Evolutionary conservation across 1,284 basidiomycete genomes (phyloP), one percentile per base, ranked within the genome.

Genomic region (Gomphus sp.): DNA sequence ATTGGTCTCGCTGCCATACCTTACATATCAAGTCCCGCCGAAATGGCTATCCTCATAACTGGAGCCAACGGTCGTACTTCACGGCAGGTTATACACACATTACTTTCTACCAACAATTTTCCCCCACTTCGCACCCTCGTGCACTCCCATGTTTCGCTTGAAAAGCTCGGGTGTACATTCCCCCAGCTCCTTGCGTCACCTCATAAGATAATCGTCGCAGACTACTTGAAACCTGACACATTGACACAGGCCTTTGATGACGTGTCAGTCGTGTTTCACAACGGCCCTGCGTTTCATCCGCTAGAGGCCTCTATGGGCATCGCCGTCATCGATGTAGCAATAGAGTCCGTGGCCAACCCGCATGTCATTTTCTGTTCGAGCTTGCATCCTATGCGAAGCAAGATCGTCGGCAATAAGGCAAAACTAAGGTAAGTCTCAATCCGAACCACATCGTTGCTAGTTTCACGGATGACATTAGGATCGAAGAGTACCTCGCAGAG

Each of bases 321-420:
- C 47, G 71, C 69, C 16, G 62, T 74, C 49, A 70, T 72, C 28
- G 70, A 74, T 34, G 72, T 71, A 0, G 71, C 73, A 34, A 0
- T 65, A 64, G 51, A 62, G 62, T 9, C 68, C 67, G 25, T 71
- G 71, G 37, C 71, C 73, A 53, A 36, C 36, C 65, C 73, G 62
- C 73, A 75, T 61, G 69, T 76, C 51, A 70, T 77, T 44, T 75
- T 71, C 59, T 71, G 51, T 64, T 69, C 69, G 58, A 68, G 71
- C 44, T 62, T 71, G 28, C 67, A 69, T 47, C 68, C 69, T 10
- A 63, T 70, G 45, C 61, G 71, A 7, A 65, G 65, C 33, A 69
- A 71, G 64, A 60, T 72, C 50, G 52, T 68, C 49, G 68, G 71
- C 60, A 71, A 72, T 59, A 65, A 68, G 53, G 64, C 63, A 12